phyloP scores from a whole-genome alignment of 805 yeast species.

The Monosporozyma aerobia region DNA sequence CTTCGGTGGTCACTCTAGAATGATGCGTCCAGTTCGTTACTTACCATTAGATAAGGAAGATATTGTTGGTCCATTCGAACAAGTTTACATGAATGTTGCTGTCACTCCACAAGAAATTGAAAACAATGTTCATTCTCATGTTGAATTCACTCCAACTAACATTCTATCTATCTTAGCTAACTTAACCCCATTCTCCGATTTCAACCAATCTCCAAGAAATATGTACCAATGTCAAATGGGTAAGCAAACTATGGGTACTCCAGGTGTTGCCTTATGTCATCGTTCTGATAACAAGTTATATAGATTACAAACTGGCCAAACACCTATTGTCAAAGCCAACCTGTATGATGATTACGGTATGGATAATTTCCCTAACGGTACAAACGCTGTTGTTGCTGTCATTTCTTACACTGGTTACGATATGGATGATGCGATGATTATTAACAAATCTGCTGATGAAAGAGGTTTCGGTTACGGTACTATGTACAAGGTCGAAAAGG shows the following conservation, averaged over 20 bases:
- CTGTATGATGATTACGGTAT: slow-evolving; percentile 92
- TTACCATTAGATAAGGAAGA: slow-evolving; percentile 77
- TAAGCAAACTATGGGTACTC: slow-evolving; percentile 99
- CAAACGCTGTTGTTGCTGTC: slow-evolving; percentile 97
- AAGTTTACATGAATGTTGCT: slow-evolving; percentile 93
- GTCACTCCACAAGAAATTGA: slow-evolving; percentile 88
- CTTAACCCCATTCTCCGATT: slow-evolving; percentile 95
- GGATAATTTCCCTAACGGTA: slow-evolving; percentile 98
- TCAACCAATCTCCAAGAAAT: slow-evolving; percentile 98
- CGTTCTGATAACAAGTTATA: slow-evolving; percentile 93
- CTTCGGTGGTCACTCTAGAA: slow-evolving; percentile 87
- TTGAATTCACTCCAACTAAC: slow-evolving; percentile 91
- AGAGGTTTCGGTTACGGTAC: slow-evolving; percentile 98
- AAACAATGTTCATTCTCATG: slow-evolving; percentile 76
- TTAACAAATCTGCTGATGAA: slow-evolving; percentile 94
- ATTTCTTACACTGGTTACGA: slow-evolving; percentile 98
- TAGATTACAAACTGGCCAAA: slow-evolving; percentile 89
- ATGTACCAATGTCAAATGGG: slow-evolving; percentile 99
- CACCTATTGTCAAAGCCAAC: slow-evolving; percentile 92
- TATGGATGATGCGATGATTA: slow-evolving; percentile 99
- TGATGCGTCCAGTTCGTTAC: slow-evolving; percentile 93
- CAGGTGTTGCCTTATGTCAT: slow-evolving; percentile 89
- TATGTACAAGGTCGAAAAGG: slow-evolving; percentile 87
- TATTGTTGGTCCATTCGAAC: slow-evolving; percentile 94
- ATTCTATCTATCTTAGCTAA: slow-evolving; percentile 91